Base-by-base conservation (phyloP, 2,329 filamentous ascomycete species). In the Nemania bipapillata region DNA sequence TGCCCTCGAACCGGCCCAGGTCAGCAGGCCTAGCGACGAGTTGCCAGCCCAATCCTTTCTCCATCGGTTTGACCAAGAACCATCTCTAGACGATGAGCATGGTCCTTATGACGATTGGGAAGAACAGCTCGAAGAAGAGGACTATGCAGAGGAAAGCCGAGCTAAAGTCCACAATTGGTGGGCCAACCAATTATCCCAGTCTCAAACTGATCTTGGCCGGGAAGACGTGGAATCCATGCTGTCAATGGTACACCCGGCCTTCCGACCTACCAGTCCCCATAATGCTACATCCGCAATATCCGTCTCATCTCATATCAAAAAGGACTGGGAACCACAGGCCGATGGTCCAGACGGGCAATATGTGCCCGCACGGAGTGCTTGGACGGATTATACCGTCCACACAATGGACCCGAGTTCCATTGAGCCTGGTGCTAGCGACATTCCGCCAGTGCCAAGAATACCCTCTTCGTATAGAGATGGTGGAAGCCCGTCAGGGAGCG, bases 301-400 rank as follows among this genome's bases (percentile, higher is more conserved):
- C 3, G 3, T 11, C 1, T 72, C 73, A 17, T 73, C 76, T 22
- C 35, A 63, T 0, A 0, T 71, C 22, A 63, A 56, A 28, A 73
- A 69, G 30, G 60, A 74, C 22, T 28, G 59, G 37, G 26, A 52
- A 11, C 17, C 63, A 22, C 37, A 11, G 9, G 4, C 26, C 5
- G 6, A 8, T 4, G 15, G 17, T 22, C 15, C 42, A 4, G 15
- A 12, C 11, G 50, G 30, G 9, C 37, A 26, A n/a, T 30, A 15
- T 4, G 24, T 8, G 2, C n/a, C n/a, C 5, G 42, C 37, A 12
- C 37, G 8, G 2, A 62, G 30, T 28, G 69, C 26, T 5, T 77
- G 75, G 75, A 77, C 75, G 1, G 71, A 77, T 42, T 70, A 62
- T 5, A 71, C 73, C 6, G 73, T 72, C 4, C 68, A 76, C 49